phyloP scores from a whole-genome alignment of 2,329 filamentous ascomycete genomes.

The Hyphodiscus sp. region DNA sequence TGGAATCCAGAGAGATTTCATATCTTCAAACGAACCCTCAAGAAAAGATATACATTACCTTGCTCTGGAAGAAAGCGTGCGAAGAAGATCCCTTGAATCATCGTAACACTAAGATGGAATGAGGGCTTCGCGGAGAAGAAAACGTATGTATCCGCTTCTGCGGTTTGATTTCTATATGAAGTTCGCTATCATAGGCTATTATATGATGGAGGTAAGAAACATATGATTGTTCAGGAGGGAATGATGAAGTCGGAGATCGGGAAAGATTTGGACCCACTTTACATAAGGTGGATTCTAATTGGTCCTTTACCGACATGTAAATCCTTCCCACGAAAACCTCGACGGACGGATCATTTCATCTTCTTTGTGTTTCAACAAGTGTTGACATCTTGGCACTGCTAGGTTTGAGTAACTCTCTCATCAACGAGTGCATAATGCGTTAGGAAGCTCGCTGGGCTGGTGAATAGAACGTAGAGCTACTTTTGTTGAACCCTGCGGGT shows the following conservation, averaged over 20 bases:
- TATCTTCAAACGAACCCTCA: not conserved
- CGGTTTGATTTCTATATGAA: not conserved
- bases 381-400: not conserved
- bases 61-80: constrained; percentile 61
- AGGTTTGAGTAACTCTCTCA: not conserved
- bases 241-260: not conserved
- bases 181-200: not conserved
- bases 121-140: not conserved
- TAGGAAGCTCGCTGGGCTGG: not conserved
- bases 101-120: constrained; percentile 27
- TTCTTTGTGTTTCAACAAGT: not conserved
- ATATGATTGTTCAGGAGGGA: not conserved
- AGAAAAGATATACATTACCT: constrained; percentile 37
- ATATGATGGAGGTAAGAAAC: too few relatives aligned
- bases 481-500: not conserved
- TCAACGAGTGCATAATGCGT: not conserved
- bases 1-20: not conserved
- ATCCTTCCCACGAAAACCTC: not conserved
- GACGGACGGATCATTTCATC: not conserved
- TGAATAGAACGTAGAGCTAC: not conserved
- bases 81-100: constrained; percentile 68
- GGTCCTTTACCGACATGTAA: not conserved
- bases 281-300: too few relatives aligned
- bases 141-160: not conserved
- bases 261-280: not conserved